These are phyloP conservation scores for Gamsiella multidivaricata DNA, from an alignment of 192 early-diverging fungal species.

Conservation along the genomic window DNA sequence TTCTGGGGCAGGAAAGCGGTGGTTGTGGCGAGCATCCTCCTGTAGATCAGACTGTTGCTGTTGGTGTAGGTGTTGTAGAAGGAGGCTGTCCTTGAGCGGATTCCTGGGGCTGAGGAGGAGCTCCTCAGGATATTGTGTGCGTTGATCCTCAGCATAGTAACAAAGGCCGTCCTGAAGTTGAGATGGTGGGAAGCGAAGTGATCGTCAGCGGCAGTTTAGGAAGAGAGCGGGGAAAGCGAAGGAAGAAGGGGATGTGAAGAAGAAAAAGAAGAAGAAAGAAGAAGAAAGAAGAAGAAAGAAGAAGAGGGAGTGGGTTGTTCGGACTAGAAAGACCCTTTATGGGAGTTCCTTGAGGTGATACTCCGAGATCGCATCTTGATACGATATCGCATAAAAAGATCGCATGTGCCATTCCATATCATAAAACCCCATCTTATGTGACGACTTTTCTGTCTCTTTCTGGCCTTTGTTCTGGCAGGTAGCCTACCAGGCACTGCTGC, in stretches of 20 bases:
- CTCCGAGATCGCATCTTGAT: no score
- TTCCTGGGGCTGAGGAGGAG: neutral
- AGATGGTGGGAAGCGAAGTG: neutral
- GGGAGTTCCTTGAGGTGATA: no score
- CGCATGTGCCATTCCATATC: no score
- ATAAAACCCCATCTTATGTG: no score
- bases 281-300: conserved; percentile 11
- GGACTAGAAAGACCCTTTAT: no score
- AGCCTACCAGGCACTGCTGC: no score
- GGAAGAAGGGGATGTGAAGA: neutral
- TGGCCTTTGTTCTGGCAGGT: no score
- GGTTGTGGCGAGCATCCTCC: conserved; percentile 45
- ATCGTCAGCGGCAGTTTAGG: neutral
- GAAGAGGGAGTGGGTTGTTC: neutral
- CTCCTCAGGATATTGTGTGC: conserved; percentile 18
- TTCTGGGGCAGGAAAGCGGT: conserved; percentile 69
- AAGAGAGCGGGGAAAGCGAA: neutral
- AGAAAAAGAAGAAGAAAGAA: conserved; percentile 3
- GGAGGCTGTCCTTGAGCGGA: neutral
- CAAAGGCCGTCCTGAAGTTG: neutral
- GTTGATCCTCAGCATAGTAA: conserved; percentile 17
- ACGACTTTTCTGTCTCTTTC: no score
- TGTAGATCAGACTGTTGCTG: conserved; percentile 4
- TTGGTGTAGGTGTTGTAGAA: neutral
- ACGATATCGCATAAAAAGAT: no score